These are phyloP conservation scores for Orbilia blumenaviensis DNA, from an alignment of 2,329 filamentous ascomycete species.

Conservation along the genomic window DNA sequence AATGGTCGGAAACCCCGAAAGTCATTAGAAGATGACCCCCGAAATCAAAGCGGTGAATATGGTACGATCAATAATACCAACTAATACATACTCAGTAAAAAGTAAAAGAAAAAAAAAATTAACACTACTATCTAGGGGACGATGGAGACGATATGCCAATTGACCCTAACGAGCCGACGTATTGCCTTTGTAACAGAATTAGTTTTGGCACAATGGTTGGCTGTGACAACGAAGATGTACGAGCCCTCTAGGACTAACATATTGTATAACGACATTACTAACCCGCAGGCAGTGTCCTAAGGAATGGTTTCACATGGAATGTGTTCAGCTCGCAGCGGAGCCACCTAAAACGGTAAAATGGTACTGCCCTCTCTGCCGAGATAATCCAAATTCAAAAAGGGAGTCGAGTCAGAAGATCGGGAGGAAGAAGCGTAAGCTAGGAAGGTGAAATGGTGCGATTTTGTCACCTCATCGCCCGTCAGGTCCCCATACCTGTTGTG, in stretches of 20 bases:
- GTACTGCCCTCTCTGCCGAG: constrained; percentile 82
- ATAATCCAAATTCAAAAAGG: constrained; percentile 67
- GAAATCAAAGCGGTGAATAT: constrained; percentile 14
- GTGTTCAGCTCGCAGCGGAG: constrained; percentile 74
- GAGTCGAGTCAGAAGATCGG: constrained; percentile 40
- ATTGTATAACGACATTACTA: neutral
- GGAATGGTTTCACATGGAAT: constrained; percentile 86
- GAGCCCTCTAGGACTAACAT: constrained; percentile 58
- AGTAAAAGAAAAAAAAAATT: no score
- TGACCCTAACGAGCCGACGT: constrained; percentile 77
- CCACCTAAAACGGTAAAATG: constrained; percentile 79
- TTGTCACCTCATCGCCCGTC: no score
- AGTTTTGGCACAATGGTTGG: constrained; percentile 85
- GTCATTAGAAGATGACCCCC: constrained; percentile 60
- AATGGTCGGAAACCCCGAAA: constrained; percentile 60
- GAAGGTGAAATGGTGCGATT: constrained; percentile 7
- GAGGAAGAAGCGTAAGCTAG: constrained; percentile 39
- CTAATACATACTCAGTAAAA: neutral
- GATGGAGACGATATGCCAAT: constrained; percentile 75
- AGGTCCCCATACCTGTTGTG: no score
- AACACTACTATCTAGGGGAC: constrained; percentile 65
- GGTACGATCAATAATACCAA: constrained; percentile 1
- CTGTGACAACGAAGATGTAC: constrained; percentile 80
- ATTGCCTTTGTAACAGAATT: constrained; percentile 81
- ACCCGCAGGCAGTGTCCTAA: constrained; percentile 71